Evolutionary conservation across 495 filamentous ascomycete species (phyloP).

Genomic region (Annulohypoxylon stygium): DNA sequence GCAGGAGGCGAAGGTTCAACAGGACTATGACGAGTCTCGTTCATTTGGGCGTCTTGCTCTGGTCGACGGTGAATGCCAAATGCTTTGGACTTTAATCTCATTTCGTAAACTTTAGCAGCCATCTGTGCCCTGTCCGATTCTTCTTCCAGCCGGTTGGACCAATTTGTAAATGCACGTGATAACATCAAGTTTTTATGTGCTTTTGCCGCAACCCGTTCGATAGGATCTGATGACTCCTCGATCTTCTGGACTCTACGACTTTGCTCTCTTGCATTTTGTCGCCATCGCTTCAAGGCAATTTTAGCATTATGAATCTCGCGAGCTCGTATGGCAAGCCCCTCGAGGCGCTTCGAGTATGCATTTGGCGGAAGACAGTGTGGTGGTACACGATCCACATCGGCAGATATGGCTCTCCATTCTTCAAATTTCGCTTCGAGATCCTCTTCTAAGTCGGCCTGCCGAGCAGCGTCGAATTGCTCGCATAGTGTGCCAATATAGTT

Average conservation of each 20-base stretch:
- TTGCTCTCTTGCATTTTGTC: slow-evolving; percentile 35
- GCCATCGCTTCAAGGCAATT: slow-evolving; percentile 43
- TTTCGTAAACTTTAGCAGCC: slow-evolving; percentile 47
- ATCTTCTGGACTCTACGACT: slow-evolving; percentile 56
- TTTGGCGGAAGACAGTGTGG: slow-evolving; percentile 38
- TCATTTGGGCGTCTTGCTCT: background rate
- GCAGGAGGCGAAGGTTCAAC: slow-evolving; percentile 10
- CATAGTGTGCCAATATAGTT: slow-evolving; percentile 42
- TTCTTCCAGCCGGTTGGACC: slow-evolving; percentile 73
- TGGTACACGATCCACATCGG: slow-evolving; percentile 30
- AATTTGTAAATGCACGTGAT: slow-evolving; percentile 80
- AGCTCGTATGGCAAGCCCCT: slow-evolving; percentile 45
- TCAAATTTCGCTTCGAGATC: slow-evolving; percentile 40
- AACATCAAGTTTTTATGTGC: slow-evolving; percentile 76
- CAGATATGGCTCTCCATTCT: slow-evolving; percentile 42
- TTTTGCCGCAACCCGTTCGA: slow-evolving; percentile 71
- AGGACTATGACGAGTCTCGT: background rate
- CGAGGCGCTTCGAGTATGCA: slow-evolving; percentile 50
- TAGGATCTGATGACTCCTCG: slow-evolving; percentile 70
- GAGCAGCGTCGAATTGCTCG: slow-evolving; percentile 45
- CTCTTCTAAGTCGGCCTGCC: slow-evolving; percentile 45
- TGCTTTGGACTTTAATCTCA: slow-evolving; percentile 48
- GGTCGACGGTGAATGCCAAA: slow-evolving; percentile 35
- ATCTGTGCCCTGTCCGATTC: slow-evolving; percentile 60
- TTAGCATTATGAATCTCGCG: slow-evolving; percentile 42